phyloP scores from a whole-genome alignment of 2,329 filamentous ascomycete species.

The Fusarium burgessii region DNA sequence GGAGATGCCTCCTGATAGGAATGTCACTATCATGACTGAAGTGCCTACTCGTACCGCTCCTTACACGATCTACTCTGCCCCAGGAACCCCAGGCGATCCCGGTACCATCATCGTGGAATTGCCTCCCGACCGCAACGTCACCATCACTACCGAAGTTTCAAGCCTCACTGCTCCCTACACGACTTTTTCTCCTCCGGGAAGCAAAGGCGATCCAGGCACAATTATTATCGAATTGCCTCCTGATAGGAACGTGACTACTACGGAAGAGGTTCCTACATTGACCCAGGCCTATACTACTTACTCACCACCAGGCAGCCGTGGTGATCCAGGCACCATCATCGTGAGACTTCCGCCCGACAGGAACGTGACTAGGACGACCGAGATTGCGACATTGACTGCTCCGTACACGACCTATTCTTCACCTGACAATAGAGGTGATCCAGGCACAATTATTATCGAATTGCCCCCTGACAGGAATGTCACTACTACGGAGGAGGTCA shows the following conservation, averaged over 20 bases:
- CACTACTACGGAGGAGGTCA: constrained; percentile 10
- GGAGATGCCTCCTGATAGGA: constrained; percentile 6
- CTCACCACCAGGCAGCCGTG: constrained; percentile 2
- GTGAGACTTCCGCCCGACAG: constrained; percentile 11
- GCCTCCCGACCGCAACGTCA: constrained; percentile 19
- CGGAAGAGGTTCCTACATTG: neutral
- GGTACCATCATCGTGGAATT: constrained; percentile 24
- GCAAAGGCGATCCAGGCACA: constrained; percentile 20
- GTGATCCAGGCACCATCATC: constrained; percentile 26
- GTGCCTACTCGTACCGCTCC: neutral
- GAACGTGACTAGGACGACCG: constrained; percentile 18
- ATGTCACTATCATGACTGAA: constrained; percentile 22
- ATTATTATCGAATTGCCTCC: constrained; percentile 24
- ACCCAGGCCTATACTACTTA: constrained; percentile 16
- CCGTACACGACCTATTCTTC: constrained; percentile 17
- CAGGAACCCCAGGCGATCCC: constrained; percentile 8
- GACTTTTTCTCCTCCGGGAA: constrained; percentile 3
- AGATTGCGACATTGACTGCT: constrained; percentile 5
- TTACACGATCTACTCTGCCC: constrained; percentile 18
- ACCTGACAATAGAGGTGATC: constrained; percentile 12
- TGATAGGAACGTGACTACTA: constrained; percentile 18
- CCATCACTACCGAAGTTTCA: constrained; percentile 21
- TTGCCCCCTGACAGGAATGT: constrained; percentile 24
- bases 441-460: constrained; percentile 25
- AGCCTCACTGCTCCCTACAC: constrained; percentile 17